phyloP scores from a whole-genome alignment of 306 rosid species.

The Castanea sativa region DNA sequence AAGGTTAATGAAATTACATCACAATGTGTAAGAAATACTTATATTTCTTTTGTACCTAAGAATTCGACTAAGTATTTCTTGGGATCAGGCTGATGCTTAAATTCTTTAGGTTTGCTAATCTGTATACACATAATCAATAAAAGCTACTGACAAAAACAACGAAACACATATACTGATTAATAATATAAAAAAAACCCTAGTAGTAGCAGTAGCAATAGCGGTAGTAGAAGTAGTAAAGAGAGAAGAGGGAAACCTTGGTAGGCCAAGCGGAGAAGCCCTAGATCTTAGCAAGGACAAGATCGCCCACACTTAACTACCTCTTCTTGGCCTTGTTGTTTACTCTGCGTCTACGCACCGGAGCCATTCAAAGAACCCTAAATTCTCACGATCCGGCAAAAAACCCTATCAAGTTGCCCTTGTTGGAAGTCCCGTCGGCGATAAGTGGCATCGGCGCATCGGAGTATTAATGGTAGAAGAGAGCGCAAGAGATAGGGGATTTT shows the following conservation, averaged over 20 bases:
- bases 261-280: conserved; percentile 99
- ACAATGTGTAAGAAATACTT: conserved; percentile 34
- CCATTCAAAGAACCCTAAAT: conserved; percentile 36
- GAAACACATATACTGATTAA: too few relatives aligned
- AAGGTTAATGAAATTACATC: neutral
- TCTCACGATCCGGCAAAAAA: conserved; percentile 26
- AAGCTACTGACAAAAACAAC: neutral
- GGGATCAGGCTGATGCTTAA: conserved; percentile 80
- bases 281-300: conserved; percentile 99
- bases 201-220: neutral
- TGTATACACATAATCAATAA: conserved; percentile 41
- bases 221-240: too few relatives aligned
- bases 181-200: neutral
- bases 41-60: conserved; percentile 92
- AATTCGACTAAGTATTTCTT: conserved; percentile 91
- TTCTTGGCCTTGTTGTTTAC: conserved; percentile 71
- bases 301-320: conserved; percentile 75
- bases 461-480: neutral
- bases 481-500: conserved; percentile 11
- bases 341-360: conserved; percentile 85
- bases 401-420: conserved; percentile 42
- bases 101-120: conserved; percentile 96
- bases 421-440: conserved; percentile 4
- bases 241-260: conserved; percentile 61
- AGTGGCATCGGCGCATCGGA: conserved; percentile 41